Base-by-base conservation (phyloP, 192 early-diverging fungal genomes). In the Rhizoclosmatium sp. region DNA sequence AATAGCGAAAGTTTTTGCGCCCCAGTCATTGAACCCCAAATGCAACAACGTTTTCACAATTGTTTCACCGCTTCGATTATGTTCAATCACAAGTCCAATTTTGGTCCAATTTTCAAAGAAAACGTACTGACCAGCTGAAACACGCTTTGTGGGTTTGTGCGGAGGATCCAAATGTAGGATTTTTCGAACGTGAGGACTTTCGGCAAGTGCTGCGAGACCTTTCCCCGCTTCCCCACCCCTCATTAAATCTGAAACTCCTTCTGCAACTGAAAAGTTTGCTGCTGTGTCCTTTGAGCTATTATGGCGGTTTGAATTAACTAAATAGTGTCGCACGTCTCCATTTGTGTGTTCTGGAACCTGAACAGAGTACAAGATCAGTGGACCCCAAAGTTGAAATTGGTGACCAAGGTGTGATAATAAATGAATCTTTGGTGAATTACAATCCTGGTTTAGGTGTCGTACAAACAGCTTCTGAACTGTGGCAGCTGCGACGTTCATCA, bases 261-360 rank as follows among this genome's bases (percentile, higher is more conserved):
- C 69, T 42, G 4, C 23, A 23, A 56, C 41, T 7, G 47, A 4
- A 71, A 71, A 54, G 41, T 54, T 4, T 7, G 4, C 49, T 7
- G 47, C 69, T 19, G 54, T 58, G 40, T 71, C 69, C 14, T 49
- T 9, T 47, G 69, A 71, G 12, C 19, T 49, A n/a, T 54, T n/a
- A n/a, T 71, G 69, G 14, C 3, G 46, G 41, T 71, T 71, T 48
- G 48, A 48, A 56, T 71, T 48, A 56, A 48, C 19, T 5, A 71
- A n/a, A 19, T 14, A 16, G 14, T 71, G 47, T 5, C 54, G 48
- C 4, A 71, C 69, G 40, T 71, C 69, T 56, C 69, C 69, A 71
- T 71, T 71, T 49, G 54, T 71, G 47, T 71, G 69, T 44, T 71
- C 54, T 21, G 69, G 69, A 1, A 56, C 41, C 40, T 54, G 47